phyloP scores from a whole-genome alignment of 2,329 filamentous ascomycete genomes.

The Diaporthe eres region DNA sequence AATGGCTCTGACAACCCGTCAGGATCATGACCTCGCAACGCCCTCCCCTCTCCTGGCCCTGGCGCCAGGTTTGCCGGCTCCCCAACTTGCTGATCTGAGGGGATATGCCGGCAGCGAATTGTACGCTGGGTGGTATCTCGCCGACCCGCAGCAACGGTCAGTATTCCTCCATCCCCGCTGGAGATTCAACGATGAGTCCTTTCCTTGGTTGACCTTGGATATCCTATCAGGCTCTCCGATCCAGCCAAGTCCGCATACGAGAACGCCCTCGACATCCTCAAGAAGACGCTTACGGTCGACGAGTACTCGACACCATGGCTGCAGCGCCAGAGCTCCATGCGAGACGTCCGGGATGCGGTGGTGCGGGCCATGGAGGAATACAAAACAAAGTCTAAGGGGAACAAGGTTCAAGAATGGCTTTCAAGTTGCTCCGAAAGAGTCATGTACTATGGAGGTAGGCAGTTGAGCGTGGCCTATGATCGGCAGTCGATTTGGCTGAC shows the following conservation, averaged over 20 bases:
- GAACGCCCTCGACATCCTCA: not conserved
- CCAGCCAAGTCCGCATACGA: slow-evolving; percentile 18
- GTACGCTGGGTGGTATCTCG: slow-evolving; percentile 8
- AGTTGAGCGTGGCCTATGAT: too few relatives aligned
- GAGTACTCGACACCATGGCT: slow-evolving; percentile 16
- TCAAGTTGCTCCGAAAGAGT: not conserved
- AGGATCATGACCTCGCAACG: not conserved
- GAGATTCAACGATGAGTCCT: fast-evolving
- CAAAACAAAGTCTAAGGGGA: not conserved
- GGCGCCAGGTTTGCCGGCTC: not conserved
- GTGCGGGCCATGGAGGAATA: not conserved
- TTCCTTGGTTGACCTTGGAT: not conserved
- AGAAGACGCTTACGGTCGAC: not conserved
- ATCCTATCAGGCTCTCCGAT: not conserved
- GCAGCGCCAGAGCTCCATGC: not conserved
- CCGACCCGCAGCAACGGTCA: not conserved
- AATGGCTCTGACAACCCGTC: not conserved
- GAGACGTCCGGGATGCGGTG: not conserved
- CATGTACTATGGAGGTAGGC: slow-evolving; percentile 5
- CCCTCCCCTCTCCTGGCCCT: not conserved
- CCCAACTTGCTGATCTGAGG: not conserved
- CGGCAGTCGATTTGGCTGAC: not conserved
- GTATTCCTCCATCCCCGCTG: not conserved
- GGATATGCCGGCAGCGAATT: not conserved
- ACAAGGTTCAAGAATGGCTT: not conserved